Conservation (phyloP, 2,329 filamentous ascomycete species). For the Neopestalotiopsis sp. region DNA sequence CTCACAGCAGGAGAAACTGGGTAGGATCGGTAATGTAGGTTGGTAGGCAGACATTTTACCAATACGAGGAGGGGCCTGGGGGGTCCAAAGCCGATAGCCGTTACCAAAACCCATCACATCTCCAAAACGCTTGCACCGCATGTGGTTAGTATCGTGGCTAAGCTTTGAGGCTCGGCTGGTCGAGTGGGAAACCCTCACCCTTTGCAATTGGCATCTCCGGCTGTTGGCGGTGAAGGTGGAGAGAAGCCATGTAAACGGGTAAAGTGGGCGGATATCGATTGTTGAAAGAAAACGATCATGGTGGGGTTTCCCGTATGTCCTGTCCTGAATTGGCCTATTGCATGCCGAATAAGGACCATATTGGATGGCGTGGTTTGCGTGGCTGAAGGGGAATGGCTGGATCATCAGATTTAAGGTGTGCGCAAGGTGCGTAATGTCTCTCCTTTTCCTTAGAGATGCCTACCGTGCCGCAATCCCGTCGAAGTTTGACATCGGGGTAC, state of each 20-base stretch:
- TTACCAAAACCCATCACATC: neutral
- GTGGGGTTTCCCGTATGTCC: no score
- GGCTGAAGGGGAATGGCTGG: neutral
- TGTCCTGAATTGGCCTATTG: no score
- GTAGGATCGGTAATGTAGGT: no score
- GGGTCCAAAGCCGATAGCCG: neutral
- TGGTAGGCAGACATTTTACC: neutral
- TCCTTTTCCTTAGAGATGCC: neutral
- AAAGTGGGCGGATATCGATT: neutral
- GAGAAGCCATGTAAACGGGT: neutral
- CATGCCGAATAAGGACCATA: neutral
- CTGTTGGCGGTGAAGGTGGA: neutral
- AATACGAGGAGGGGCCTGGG: neutral
- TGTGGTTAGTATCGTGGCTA: conserved; percentile 3
- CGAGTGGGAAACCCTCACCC: neutral
- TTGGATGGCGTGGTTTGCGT: neutral
- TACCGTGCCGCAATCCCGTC: neutral
- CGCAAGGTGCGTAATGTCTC: neutral
- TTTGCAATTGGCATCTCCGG: no score
- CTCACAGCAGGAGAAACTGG: no score
- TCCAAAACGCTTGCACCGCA: neutral
- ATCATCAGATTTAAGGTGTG: neutral
- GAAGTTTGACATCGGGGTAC: neutral
- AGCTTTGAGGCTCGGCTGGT: conserved; percentile 7
- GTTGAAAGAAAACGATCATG: no score